These are phyloP conservation scores for Thecamonas trahens DNA, from an alignment of 78 protist species.

Conservation along the genomic window DNA sequence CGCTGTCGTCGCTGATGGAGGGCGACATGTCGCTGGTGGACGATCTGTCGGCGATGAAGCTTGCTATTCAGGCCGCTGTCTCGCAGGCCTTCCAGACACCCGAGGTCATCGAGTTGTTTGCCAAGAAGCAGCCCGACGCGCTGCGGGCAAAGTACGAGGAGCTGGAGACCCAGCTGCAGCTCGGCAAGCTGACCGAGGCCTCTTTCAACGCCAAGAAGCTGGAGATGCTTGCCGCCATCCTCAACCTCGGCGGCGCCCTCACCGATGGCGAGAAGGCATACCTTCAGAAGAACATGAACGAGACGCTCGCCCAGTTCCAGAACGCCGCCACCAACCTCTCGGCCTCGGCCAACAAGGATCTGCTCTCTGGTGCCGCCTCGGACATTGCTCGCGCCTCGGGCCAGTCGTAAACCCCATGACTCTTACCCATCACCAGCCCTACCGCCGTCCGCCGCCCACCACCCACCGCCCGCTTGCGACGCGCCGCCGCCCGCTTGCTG, in stretches of 20 bases:
- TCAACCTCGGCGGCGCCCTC: constrained; percentile 49
- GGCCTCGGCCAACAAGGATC: no score
- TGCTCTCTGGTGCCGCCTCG: no score
- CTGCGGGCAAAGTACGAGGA: constrained; percentile 16
- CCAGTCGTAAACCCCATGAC: no score
- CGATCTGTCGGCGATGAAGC: constrained; percentile 47
- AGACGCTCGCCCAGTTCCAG: constrained; percentile 4
- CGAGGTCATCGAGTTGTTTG: constrained; percentile 74
- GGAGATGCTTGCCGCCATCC: constrained; percentile 67
- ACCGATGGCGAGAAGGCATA: neutral
- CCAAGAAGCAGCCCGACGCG: constrained; percentile 58
- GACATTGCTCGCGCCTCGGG: no score
- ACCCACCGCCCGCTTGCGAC: no score
- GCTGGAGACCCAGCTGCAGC: neutral
- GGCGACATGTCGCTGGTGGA: constrained; percentile 77
- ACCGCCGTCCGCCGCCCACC: no score
- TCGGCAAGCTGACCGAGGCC: constrained; percentile 50
- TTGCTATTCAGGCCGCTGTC: constrained; percentile 80
- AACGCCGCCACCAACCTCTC: no score
- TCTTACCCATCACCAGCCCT: no score
- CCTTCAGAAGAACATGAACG: neutral
- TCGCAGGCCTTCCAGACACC: constrained; percentile 76
- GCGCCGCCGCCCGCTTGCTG: no score
- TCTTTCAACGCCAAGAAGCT: constrained; percentile 26
- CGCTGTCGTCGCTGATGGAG: constrained; percentile 31